Conservation (phyloP, 2,329 filamentous ascomycete species). For the Phyllosticta citribraziliensis region DNA sequence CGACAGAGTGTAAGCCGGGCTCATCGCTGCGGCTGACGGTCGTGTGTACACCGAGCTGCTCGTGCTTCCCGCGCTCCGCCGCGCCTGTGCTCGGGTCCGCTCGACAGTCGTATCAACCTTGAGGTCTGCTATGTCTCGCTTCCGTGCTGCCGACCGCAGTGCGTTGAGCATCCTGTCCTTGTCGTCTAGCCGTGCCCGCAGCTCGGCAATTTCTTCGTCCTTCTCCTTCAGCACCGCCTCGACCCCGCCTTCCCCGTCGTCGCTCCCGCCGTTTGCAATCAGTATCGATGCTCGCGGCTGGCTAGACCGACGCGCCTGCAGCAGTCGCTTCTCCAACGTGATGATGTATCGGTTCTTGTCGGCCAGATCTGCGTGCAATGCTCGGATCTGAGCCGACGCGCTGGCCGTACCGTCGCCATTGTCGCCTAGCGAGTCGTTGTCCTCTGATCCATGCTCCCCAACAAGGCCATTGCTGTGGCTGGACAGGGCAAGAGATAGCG, state of each 20-base stretch:
- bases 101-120: slow-evolving; percentile 19
- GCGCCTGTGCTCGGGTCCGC: slow-evolving; percentile 23
- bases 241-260: slow-evolving; percentile 70
- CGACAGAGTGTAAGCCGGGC: slow-evolving; percentile 13
- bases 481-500: slow-evolving; percentile 18
- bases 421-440: slow-evolving; percentile 55
- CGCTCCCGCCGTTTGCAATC: slow-evolving; percentile 50
- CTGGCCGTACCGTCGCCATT: slow-evolving; percentile 81
- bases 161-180: slow-evolving; percentile 91
- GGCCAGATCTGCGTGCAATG: slow-evolving; percentile 88
- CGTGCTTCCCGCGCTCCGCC: slow-evolving; percentile 22
- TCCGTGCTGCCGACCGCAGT: slow-evolving; percentile 73
- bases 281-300: slow-evolving; percentile 77
- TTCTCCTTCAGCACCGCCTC: slow-evolving; percentile 71
- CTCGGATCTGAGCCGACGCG: slow-evolving; percentile 71
- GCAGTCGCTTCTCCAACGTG: slow-evolving; percentile 80
- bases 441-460: slow-evolving; percentile 22
- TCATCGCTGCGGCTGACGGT: slow-evolving; percentile 4
- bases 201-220: slow-evolving; percentile 82
- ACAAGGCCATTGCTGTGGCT: slow-evolving; percentile 15
- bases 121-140: slow-evolving; percentile 69
- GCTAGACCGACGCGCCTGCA: slow-evolving; percentile 84
- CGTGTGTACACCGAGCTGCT: slow-evolving; percentile 14
- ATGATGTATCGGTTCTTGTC: slow-evolving; percentile 96
- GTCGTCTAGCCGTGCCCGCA: slow-evolving; percentile 83